phyloP scores from a whole-genome alignment of 179 eudicot genomes.

The Nepenthes alata region DNA sequence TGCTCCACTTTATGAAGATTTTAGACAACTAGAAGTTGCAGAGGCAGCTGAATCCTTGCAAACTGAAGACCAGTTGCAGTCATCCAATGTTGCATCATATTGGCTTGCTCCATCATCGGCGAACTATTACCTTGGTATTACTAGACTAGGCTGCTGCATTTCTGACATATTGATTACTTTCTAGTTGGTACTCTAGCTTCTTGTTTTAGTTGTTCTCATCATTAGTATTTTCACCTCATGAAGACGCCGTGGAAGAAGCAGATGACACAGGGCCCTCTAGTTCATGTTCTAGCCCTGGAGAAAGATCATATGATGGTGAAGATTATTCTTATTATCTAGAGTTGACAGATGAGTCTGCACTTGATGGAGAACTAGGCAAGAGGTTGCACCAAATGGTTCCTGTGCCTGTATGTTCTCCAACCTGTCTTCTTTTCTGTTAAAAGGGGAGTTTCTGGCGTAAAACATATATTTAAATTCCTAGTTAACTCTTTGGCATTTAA shows the following conservation, averaged over 20 bases:
- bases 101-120: conserved; percentile 43
- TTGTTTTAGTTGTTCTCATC: conserved; percentile 12
- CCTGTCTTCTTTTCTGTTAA: too few species aligned
- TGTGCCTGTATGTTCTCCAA: conserved; percentile 53
- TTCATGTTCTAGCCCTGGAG: conserved; percentile 67
- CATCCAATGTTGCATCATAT: conserved; percentile 28
- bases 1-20: conserved; percentile 69
- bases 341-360: conserved; percentile 30
- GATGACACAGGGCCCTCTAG: conserved; percentile 42
- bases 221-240: conserved; percentile 33
- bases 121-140: conserved; percentile 40
- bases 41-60: conserved; percentile 41
- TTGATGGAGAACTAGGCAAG: conserved; percentile 91
- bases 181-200: conserved; percentile 1
- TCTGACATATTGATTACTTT: conserved; percentile 7
- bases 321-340: conserved; percentile 50
- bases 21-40: conserved; percentile 46
- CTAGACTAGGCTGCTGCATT: not conserved
- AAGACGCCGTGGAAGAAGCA: conserved; percentile 24
- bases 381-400: conserved; percentile 62
- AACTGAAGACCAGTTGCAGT: conserved; percentile 30
- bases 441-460: too few species aligned
- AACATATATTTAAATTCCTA: too few species aligned
- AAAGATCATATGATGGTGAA: conserved; percentile 40
- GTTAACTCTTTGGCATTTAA: too few species aligned